Conservation (phyloP, 768 basidiomycete species). For the Lentinus brumalis region DNA sequence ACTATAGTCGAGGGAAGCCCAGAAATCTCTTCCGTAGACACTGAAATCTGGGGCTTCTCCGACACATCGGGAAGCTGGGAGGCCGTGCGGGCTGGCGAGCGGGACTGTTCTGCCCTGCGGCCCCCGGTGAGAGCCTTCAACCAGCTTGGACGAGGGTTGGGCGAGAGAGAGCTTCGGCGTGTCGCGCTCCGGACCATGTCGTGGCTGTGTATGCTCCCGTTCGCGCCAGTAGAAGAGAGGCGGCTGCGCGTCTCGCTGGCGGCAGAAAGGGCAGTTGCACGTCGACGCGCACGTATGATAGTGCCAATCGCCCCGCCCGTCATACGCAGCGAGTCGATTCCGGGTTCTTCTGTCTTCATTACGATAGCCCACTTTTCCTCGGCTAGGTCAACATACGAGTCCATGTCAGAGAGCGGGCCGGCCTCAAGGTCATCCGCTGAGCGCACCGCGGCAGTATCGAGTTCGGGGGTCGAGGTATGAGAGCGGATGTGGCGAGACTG, state of each 20-base stretch:
- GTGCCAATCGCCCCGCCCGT: slow-evolving; percentile 87
- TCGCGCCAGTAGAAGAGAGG: not conserved
- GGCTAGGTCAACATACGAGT: slow-evolving; percentile 18
- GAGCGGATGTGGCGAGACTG: slow-evolving; percentile 3
- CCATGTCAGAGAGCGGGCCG: slow-evolving; percentile 9
- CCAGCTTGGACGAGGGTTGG: slow-evolving; percentile 5
- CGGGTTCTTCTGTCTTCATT: slow-evolving; percentile 71
- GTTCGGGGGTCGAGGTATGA: not conserved
- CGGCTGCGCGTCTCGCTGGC: slow-evolving; percentile 19
- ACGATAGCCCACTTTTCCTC: slow-evolving; percentile 27
- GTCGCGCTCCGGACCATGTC: not conserved
- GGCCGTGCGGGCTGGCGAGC: not conserved
- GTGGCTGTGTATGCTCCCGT: slow-evolving; percentile 12
- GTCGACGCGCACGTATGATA: slow-evolving; percentile 63
- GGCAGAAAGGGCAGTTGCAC: slow-evolving; percentile 24
- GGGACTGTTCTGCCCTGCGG: not conserved
- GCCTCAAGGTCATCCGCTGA: slow-evolving; percentile 15
- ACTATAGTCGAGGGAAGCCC: not conserved
- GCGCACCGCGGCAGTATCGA: not conserved
- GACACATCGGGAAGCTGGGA: not conserved
- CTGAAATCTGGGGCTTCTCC: slow-evolving; percentile 5
- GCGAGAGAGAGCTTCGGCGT: slow-evolving; percentile 10
- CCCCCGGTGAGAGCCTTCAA: slow-evolving; percentile 6
- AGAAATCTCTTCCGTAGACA: slow-evolving; percentile 5
- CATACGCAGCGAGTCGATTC: slow-evolving; percentile 85